Evolutionary conservation across 2,329 filamentous ascomycete species (phyloP).

Genomic region (Pyricularia sp.): DNA sequence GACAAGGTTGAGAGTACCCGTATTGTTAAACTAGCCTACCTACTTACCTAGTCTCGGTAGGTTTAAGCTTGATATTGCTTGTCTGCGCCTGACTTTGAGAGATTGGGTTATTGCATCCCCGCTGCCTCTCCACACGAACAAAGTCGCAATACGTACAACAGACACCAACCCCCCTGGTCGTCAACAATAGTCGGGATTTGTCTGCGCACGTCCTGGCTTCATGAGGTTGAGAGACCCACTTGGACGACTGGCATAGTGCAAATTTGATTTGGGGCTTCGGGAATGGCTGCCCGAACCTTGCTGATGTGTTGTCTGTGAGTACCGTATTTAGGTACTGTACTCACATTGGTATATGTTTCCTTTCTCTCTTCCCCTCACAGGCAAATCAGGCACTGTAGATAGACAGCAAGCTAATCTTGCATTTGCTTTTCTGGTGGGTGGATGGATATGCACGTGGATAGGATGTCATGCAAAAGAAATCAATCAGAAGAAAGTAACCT

Average conservation of each 20-base stretch:
- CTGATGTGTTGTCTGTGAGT: background rate
- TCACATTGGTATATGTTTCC: background rate
- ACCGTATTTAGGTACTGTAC: background rate
- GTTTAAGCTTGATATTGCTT: background rate
- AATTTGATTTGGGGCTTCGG: background rate
- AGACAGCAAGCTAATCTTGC: background rate
- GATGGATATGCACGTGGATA: background rate
- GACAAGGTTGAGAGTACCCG: background rate
- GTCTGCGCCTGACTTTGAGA: background rate
- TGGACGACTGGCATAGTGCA: background rate
- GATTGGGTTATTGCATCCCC: background rate
- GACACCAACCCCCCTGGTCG: background rate
- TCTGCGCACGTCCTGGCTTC: background rate
- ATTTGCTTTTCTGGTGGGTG: background rate
- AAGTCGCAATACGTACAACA: background rate
- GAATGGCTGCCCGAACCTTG: background rate
- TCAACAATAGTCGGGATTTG: background rate
- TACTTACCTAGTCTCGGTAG: background rate
- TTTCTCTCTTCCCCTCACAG: background rate
- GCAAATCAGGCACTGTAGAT: background rate
- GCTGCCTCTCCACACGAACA: background rate
- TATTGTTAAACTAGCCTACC: background rate
- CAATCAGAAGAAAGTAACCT: background rate
- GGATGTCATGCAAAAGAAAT: background rate
- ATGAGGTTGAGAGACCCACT: background rate